These are phyloP conservation scores for Ceratopteris richardii DNA, from an alignment of 75 land plant genomes.

Conservation along the genomic window DNA sequence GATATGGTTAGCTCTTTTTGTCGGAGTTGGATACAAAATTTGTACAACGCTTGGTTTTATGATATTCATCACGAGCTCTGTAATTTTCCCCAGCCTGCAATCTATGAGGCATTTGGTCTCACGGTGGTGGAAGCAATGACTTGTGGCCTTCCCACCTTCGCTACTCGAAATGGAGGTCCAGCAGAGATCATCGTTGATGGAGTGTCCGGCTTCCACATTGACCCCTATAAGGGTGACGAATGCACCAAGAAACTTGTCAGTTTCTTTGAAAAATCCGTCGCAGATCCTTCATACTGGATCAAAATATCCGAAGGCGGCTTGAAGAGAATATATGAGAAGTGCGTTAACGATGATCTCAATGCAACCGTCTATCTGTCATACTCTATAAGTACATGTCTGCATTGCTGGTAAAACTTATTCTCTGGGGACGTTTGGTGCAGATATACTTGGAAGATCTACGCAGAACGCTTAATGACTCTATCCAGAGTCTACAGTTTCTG, in stretches of 20 bases:
- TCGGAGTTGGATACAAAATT: no score
- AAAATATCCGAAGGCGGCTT: slow-evolving; percentile 37
- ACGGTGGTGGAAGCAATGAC: slow-evolving; percentile 65
- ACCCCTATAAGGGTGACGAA: slow-evolving; percentile 38
- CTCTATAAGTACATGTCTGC: no score
- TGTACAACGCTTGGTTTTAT: neutral
- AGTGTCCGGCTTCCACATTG: slow-evolving; percentile 56
- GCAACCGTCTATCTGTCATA: no score
- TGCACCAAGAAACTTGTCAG: slow-evolving; percentile 24
- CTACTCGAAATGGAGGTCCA: slow-evolving; percentile 51
- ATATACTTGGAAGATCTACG: slow-evolving; percentile 62
- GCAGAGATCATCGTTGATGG: slow-evolving; percentile 57
- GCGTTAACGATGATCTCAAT: neutral
- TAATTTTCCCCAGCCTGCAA: slow-evolving; percentile 36
- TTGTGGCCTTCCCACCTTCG: slow-evolving; percentile 59
- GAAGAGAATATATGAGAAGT: slow-evolving; percentile 46
- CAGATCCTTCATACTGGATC: slow-evolving; percentile 30
- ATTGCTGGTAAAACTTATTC: no score
- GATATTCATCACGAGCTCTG: no score
- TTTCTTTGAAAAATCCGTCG: slow-evolving; percentile 43
- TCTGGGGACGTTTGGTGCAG: slow-evolving; percentile 3
- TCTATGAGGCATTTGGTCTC: slow-evolving; percentile 55
- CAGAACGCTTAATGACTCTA: slow-evolving; percentile 44
- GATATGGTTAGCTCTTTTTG: no score
- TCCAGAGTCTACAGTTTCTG: slow-evolving; percentile 55